Percentiles rank a stretch among this genome's conserved stretches.
Conservation (phyloP, 345 rosid genomes). For the Eucalyptus victrix region DNA sequence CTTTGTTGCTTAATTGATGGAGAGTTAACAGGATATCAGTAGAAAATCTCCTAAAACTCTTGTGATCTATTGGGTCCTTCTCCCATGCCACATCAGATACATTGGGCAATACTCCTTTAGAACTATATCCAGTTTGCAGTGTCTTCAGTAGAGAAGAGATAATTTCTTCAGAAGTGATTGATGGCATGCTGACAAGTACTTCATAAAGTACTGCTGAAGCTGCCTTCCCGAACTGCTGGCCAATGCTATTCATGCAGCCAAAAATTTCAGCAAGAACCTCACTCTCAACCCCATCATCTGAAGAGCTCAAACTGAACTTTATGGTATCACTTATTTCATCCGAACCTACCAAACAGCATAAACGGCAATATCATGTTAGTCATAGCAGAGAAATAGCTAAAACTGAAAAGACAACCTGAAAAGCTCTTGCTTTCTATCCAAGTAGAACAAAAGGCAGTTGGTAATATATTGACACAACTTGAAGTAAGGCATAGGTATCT, state of each 20-base stretch:
- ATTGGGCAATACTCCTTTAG: slow-evolving; percentile 9
- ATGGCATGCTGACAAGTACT: slow-evolving; percentile 40
- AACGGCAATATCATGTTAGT: neutral
- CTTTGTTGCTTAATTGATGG: slow-evolving; percentile 41
- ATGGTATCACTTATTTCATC: slow-evolving; percentile 31
- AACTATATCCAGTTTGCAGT: slow-evolving; percentile 65
- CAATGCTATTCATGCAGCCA: slow-evolving; percentile 41
- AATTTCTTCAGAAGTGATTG: slow-evolving; percentile 62
- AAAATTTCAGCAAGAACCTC: slow-evolving; percentile 61
- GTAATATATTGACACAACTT: neutral
- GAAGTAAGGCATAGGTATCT: neutral
- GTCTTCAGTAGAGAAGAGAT: slow-evolving; percentile 65
- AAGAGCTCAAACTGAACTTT: slow-evolving; percentile 28
- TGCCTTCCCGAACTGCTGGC: slow-evolving; percentile 74
- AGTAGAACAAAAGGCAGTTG: neutral
- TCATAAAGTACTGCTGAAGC: slow-evolving; percentile 75
- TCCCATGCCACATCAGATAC: slow-evolving; percentile 37
- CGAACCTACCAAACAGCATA: slow-evolving; percentile 22
- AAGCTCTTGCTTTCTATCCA: neutral
- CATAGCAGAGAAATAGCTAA: neutral
- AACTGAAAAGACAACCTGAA: neutral
- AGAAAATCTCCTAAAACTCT: slow-evolving; percentile 72
- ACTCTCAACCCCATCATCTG: slow-evolving; percentile 24
- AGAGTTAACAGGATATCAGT: slow-evolving; percentile 62
- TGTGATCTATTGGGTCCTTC: slow-evolving; percentile 53